Evolutionary conservation across 2,329 filamentous ascomycete genomes (phyloP), one percentile per base, ranked within the genome.

Genomic region (Fusarium circinatum): DNA sequence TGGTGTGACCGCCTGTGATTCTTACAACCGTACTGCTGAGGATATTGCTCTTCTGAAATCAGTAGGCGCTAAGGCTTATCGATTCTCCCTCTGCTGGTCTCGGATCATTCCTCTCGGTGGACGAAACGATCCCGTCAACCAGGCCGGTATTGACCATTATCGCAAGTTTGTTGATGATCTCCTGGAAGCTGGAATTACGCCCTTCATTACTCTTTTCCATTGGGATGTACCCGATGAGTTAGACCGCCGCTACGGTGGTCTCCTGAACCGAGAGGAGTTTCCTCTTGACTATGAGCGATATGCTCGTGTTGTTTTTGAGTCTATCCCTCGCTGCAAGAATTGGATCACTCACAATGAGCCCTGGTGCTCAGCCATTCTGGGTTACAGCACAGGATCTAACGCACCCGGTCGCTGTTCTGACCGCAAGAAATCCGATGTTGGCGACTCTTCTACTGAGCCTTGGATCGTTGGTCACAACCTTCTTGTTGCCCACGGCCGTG

Each of bases 331-430:
- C 82, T 94, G 95, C 78, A 94, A 94, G 85, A 88, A 94, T 83
- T 97, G 94, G 94, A 94, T 95, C 82, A 96, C 94, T 32, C 94
- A 96, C 85, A 96, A 96, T 81, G 94, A 97, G 85, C 94, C 94
- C 8, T 96, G 93, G 91, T 97, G 94, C 84, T 93, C 90, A 73
- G 90, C 92, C 59, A 91, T 96, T 70, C 87, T 96, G 47, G 94
- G 94, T 41, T 96, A 96, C 83, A 93, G 88, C 79, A 90, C 89
- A 47, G 94, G 94, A 34, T 85, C 90, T 71, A 95, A 95, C 80
- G 94, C 94, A 17, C 94, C 94, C 2, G 94, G 94, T n/a, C 91
- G 90, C 79, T 94, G 91, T 12, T 94, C 92, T 76, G 91, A 96
- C 83, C 89, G 93, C 71, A 87, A 80, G 68, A 93, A 91, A 86